These are phyloP conservation scores for Onygena corvina DNA, from an alignment of 2,329 filamentous ascomycete species.

Conservation along the genomic window DNA sequence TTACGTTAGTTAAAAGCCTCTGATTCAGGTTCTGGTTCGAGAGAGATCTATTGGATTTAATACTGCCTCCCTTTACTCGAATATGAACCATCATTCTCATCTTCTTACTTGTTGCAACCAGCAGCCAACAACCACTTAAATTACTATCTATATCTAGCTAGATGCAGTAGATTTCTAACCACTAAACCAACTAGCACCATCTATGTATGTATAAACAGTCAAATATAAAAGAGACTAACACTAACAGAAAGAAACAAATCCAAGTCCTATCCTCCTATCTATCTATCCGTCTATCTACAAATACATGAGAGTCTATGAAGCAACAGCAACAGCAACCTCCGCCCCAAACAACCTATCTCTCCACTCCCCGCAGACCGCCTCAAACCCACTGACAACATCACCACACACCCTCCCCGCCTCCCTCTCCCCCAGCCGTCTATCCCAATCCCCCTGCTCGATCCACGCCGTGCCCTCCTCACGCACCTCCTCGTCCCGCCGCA, in stretches of 20 bases:
- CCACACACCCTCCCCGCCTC: conserved; percentile 75
- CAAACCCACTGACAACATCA: conserved; percentile 84
- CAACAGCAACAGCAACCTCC: conserved; percentile 20
- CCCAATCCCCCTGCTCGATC: conserved; percentile 73
- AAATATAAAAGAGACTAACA: no score
- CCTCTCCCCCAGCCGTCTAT: conserved; percentile 58
- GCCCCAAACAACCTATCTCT: conserved; percentile 57
- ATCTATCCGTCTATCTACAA: background rate
- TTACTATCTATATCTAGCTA: no score
- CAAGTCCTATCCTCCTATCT: no score
- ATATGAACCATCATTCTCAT: background rate
- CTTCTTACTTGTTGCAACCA: background rate
- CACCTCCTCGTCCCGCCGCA: conserved; percentile 69
- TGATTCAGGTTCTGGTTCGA: background rate
- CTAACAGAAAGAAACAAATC: no score
- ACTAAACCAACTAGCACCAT: no score
- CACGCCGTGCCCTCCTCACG: conserved; percentile 72
- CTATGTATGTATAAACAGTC: no score
- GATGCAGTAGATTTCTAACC: no score
- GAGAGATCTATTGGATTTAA: conserved; percentile 6
- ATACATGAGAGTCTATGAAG: background rate
- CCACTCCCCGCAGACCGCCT: conserved; percentile 78
- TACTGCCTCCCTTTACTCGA: background rate
- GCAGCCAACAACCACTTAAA: no score
- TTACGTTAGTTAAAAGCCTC: conserved; percentile 6